Base-by-base conservation (phyloP, 805 yeast genomes). In the Monosporozyma aerobia region DNA sequence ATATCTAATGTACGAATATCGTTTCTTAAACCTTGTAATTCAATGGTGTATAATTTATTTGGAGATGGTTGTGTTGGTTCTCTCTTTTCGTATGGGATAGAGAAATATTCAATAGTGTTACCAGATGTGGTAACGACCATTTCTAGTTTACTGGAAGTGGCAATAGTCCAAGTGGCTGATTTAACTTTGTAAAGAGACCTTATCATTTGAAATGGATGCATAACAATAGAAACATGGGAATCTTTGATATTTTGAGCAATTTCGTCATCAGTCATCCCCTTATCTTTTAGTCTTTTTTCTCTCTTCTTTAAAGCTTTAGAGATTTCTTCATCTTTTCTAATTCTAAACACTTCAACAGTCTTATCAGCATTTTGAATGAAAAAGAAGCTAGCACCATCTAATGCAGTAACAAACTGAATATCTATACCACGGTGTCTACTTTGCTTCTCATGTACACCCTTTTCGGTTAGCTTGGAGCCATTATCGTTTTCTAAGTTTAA, bases 1-100 rank as follows among this genome's bases (percentile, higher is more conserved):
- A 94, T 75, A 59, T 89, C 90, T 63, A 88, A 73, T 4, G 95
- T 77, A 61, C 99, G 78, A 29, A 92, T 77, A 68, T 94, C 99
- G 2, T 89, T 81, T 65, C 97, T 80, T 68, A 90, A 97, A 22
- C 99, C 99, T 51, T 79, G 77, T 44, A 81, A 69, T 49, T 90
- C 96, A 23, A 94, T 74, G 2, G 82, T 69, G 60, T 79, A 79
- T 45, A 75, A 70, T 57, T 77, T 82, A 3, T 66, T 69, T 1
- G 82, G 69, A 3, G 72, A 61, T 0, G 76, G 70, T 25, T 56
- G 55, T 23, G 59, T 60, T 25, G 70, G 67, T 55, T 83, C 84
- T 55, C 77, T 77, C 39, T 71, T 69, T 39, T 76, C 74, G 51
- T 84, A 87, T 6, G 87, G 83, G 19, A 87, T 68, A 1, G 75